A percentile compares a stretch with the other conserved stretches of the same genome.
These are phyloP conservation scores for Hyphodiscus sp. DNA, from an alignment of 2,329 filamentous ascomycete species.

Conservation along the genomic window DNA sequence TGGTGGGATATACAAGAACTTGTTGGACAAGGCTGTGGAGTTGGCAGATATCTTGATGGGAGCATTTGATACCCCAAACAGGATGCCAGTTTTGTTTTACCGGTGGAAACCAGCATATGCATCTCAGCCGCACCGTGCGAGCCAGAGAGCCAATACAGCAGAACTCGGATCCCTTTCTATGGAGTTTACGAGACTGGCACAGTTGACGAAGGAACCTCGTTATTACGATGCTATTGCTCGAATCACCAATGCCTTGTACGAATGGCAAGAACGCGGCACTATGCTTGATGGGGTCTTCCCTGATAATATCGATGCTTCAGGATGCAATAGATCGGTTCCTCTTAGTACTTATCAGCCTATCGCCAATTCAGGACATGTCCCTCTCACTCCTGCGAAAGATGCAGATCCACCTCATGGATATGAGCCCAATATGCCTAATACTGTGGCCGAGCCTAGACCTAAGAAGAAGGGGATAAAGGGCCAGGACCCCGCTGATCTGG, in stretches of 20 bases:
- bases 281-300: constrained; percentile 81
- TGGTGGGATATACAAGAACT: constrained; percentile 57
- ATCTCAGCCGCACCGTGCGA: constrained; percentile 57
- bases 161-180: constrained; percentile 64
- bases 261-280: constrained; percentile 59
- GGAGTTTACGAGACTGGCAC: constrained; percentile 84
- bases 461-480: constrained; percentile 15
- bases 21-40: constrained; percentile 66
- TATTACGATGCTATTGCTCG: constrained; percentile 89
- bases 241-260: constrained; percentile 73
- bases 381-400: constrained; percentile 1
- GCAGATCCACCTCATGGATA: constrained; percentile 27
- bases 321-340: constrained; percentile 50
- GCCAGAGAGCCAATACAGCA: constrained; percentile 47
- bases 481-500: constrained; percentile 15
- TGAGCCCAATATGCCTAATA: constrained; percentile 15
- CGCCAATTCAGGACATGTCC: background rate
- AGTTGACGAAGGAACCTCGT: constrained; percentile 71
- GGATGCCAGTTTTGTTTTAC: constrained; percentile 82
- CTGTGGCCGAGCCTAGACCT: constrained; percentile 16
- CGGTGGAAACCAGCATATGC: constrained; percentile 63
- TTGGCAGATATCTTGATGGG: constrained; percentile 66
- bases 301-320: constrained; percentile 67
- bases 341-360: constrained; percentile 8
- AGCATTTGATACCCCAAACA: constrained; percentile 80